These are phyloP conservation scores for Sporisorium exsertum DNA, from an alignment of 1,284 basidiomycete genomes.

Conservation along the genomic window DNA sequence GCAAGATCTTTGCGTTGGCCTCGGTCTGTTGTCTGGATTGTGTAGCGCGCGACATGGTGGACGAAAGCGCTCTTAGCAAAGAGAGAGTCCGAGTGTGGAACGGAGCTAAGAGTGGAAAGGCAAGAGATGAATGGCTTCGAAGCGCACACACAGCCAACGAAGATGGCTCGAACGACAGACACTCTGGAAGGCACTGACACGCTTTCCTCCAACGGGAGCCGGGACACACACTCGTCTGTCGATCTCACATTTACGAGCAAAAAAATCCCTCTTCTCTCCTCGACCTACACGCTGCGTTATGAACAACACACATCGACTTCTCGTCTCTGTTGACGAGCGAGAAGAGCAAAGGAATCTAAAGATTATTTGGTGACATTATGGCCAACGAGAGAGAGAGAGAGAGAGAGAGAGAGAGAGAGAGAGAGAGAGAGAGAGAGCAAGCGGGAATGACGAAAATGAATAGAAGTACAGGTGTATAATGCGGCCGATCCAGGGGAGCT, in stretches of 20 bases:
- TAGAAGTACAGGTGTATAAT: neutral
- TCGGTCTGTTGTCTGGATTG: conserved; percentile 68
- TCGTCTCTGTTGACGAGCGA: neutral
- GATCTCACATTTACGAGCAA: neutral
- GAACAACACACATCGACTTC: neutral
- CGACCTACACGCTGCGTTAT: neutral
- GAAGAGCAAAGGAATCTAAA: neutral
- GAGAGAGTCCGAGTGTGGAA: neutral
- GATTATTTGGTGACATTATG: neutral
- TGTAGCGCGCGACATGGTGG: conserved; percentile 51
- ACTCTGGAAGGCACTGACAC: neutral
- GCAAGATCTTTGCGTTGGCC: conserved; percentile 63
- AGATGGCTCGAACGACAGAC: conserved; percentile 1
- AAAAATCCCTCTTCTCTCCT: neutral
- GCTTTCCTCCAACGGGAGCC: neutral
- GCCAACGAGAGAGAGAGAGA: neutral
- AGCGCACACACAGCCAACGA: too few relatives aligned
- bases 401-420: neutral
- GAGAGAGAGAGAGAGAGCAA: neutral
- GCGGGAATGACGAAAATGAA: neutral
- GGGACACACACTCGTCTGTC: neutral
- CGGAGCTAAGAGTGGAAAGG: neutral
- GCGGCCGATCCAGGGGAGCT: neutral
- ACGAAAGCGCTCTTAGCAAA: neutral
- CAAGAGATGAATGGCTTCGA: neutral